phyloP scores from a whole-genome alignment of 169 alveolate genomes.

The Plasmodium vivax region DNA sequence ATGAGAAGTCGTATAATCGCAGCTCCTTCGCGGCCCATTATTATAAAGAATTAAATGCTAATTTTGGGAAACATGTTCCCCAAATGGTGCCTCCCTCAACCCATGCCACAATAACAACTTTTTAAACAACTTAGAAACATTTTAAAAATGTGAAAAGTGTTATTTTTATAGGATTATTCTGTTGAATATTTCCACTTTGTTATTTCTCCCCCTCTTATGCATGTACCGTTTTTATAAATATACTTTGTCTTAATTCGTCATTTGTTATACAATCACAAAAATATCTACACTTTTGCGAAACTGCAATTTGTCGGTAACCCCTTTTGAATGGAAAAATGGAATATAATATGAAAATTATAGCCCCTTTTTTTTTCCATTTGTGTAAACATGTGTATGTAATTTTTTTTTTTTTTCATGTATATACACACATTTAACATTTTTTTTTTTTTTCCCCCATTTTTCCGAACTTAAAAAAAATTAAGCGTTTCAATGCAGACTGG shows the following conservation, averaged over 20 bases:
- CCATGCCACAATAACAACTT: background rate
- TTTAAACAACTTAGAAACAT: background rate
- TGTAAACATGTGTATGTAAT: background rate
- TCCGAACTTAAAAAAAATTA: background rate
- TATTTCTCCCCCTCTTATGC: background rate
- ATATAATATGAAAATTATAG: background rate
- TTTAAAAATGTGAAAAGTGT: background rate
- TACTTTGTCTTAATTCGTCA: background rate
- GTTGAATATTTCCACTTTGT: background rate
- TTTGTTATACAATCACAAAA: background rate
- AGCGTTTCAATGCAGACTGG: background rate
- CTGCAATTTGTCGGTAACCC: background rate
- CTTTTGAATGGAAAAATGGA: background rate
- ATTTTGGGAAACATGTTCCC: background rate
- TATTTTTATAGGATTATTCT: background rate
- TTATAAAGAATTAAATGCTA: background rate
- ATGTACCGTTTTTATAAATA: background rate
- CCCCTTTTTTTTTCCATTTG: background rate
- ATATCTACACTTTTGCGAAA: background rate
- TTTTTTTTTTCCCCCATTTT: background rate
- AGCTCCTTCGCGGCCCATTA: background rate
- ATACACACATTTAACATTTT: background rate
- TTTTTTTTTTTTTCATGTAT: conserved; percentile 1
- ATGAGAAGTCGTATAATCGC: background rate
- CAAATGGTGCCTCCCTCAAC: background rate